Evolutionary conservation across 331 rosid genomes (phyloP).

Genomic region (Malus hybrid): DNA sequence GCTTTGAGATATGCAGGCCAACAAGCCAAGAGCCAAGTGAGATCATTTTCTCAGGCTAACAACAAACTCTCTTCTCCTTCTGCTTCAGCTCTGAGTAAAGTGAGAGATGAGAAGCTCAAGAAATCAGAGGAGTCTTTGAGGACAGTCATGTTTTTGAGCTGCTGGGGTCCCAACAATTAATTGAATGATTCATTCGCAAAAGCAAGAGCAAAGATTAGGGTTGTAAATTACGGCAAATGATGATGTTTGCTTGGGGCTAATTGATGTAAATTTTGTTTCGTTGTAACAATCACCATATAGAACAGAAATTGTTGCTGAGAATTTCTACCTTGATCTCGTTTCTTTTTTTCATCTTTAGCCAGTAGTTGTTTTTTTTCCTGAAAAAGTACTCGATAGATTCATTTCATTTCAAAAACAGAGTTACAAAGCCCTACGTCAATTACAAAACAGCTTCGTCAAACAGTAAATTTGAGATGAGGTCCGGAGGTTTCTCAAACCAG

Average conservation of each 20-base stretch:
- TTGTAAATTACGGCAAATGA: neutral
- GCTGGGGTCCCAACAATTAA: conserved; percentile 18
- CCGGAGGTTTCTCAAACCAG: too few species aligned
- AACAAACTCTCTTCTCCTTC: conserved; percentile 10
- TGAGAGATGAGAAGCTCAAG: conserved; percentile 2
- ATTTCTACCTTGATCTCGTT: neutral
- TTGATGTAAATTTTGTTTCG: neutral
- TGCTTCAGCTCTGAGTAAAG: neutral
- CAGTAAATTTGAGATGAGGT: too few species aligned
- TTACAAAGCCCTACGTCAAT: too few species aligned
- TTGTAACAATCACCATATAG: neutral
- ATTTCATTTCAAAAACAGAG: too few species aligned
- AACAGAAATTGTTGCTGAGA: neutral
- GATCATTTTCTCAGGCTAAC: conserved; percentile 7
- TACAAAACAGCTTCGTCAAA: too few species aligned
- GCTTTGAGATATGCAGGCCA: neutral
- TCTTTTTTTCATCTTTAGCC: neutral
- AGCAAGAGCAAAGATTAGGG: neutral
- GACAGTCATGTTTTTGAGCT: conserved; percentile 20
- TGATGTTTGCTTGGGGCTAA: neutral
- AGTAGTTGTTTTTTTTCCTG: too few species aligned
- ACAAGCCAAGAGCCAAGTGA: conserved; percentile 3
- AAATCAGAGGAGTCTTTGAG: conserved; percentile 27
- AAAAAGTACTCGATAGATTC: too few species aligned
- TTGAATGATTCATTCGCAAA: neutral